Evolutionary conservation across 441 rosid genomes (phyloP).

Genomic region (Syzygium syzygioides): DNA sequence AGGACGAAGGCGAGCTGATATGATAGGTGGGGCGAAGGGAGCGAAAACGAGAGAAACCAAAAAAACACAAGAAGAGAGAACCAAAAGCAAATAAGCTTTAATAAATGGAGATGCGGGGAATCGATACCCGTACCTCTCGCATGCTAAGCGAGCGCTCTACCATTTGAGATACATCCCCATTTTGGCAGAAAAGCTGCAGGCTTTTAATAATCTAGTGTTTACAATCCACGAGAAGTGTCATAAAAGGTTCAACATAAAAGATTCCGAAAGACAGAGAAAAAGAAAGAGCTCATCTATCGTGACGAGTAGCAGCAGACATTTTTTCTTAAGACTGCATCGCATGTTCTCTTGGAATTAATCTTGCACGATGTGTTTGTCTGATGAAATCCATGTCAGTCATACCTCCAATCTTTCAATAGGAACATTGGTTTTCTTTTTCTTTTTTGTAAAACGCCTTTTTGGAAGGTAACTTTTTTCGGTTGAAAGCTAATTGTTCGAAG

Average conservation of each 20-base stretch:
- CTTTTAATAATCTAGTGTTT: too few relatives aligned
- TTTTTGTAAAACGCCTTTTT: neutral
- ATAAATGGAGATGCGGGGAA: neutral
- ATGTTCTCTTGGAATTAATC: neutral
- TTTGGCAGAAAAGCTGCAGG: neutral
- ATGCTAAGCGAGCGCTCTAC: slow-evolving; percentile 1
- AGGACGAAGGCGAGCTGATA: neutral
- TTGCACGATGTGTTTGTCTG: neutral
- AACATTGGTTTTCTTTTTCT: neutral
- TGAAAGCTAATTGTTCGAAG: neutral
- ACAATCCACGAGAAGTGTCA: neutral
- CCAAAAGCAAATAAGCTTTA: neutral
- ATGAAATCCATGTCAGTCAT: neutral
- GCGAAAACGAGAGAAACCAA: too few relatives aligned
- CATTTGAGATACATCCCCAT: neutral
- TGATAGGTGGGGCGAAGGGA: neutral
- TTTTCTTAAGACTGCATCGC: neutral
- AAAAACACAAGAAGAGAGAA: neutral
- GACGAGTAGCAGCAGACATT: neutral
- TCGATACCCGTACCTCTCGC: neutral
- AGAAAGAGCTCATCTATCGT: neutral
- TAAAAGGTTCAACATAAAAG: neutral
- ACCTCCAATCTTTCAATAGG: neutral
- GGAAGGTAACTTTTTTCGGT: neutral
- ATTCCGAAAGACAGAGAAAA: neutral